phyloP scores from a whole-genome alignment of 106 monocot genomes.

The Phalaenopsis equestris region DNA sequence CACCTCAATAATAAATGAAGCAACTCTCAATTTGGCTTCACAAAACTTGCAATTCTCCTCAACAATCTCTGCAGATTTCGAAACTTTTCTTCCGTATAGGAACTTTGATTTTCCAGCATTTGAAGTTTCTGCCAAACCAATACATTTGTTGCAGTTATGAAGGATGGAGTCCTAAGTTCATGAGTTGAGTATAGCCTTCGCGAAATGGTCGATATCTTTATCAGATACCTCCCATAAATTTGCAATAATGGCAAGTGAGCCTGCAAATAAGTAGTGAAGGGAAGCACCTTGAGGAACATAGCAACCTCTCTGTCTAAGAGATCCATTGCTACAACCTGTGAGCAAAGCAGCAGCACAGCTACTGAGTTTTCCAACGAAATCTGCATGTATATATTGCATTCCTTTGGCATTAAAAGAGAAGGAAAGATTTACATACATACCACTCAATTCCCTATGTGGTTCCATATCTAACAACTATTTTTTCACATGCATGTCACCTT shows the following conservation, averaged over 20 bases:
- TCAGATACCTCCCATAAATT: conserved; percentile 87
- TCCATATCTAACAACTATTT: too few relatives aligned
- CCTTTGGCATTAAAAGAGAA: conserved; percentile 19
- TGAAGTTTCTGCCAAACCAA: too few relatives aligned
- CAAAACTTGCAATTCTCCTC: too few relatives aligned
- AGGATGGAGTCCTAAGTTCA: conserved; percentile 40
- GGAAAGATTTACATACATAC: too few relatives aligned
- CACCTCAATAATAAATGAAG: conserved; percentile 66
- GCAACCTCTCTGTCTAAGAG: conserved; percentile 43
- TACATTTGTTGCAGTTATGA: neutral
- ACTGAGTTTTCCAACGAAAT: conserved; percentile 31
- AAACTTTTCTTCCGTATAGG: too few relatives aligned
- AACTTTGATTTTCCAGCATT: too few relatives aligned
- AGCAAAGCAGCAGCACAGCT: conserved; percentile 35
- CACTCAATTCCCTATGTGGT: too few relatives aligned
- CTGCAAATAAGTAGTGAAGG: conserved; percentile 60
- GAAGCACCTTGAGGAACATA: conserved; percentile 19
- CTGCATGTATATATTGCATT: conserved; percentile 56
- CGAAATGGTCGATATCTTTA: conserved; percentile 75
- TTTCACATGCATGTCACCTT: too few relatives aligned
- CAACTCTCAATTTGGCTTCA: conserved; percentile 22
- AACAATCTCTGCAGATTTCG: too few relatives aligned
- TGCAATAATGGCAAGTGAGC: conserved; percentile 66
- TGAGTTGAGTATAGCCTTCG: conserved; percentile 56
- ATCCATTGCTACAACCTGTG: conserved; percentile 92